Base-by-base conservation (phyloP, 176 grass and related monocot species). In the Oryza meyeriana region DNA sequence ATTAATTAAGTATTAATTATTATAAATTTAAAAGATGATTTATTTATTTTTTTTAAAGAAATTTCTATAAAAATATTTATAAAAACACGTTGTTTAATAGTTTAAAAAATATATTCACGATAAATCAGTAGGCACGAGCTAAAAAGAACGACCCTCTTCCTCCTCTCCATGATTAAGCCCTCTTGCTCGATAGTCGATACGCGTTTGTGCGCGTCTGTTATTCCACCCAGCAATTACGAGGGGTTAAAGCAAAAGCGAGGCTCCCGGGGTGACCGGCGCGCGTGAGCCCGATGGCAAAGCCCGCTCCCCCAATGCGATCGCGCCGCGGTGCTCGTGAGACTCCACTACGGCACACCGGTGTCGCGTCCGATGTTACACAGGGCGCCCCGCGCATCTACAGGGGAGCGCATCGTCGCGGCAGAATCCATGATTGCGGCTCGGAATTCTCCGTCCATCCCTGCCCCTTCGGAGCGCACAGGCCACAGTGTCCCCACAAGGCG, bases 151-250 rank as follows among this genome's bases (percentile, higher is more conserved):
- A 4, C 35, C 9, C 9, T 13, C 7, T 55, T 55, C 62, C 64
- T 57, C 42, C 9, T n/a, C 34, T 78, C 58, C 83, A 86, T 74
- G 73, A 86, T 86, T 59, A 72, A 11, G 20, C 18, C 42, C 66
- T 82, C 31, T 30, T 13, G 35, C 66, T 39, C 20, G 38, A 39
- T 33, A 25, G 27, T n/a, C n/a, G n/a, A n/a, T 40, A 59, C 55
- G 34, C 27, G 20, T 32, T 27, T 27, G 83, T 32, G 72, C 73
- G 39, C 78, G 74, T 82, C 78, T 67, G 58, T 66, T 58, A 75
- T 69, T 45, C 78, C 72, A 38, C 71, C 35, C 70, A 75, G 18
- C 62, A 61, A 76, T 30, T 16, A 65, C 67, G 72, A 74, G 22
- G n/a, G 24, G 48, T 38, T 25, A 41, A 59, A 10, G 55, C 55